Evolutionary conservation across 176 grass and related monocot genomes (phyloP), one percentile per base, ranked within the genome.

Genomic region (Poa pratensis): DNA sequence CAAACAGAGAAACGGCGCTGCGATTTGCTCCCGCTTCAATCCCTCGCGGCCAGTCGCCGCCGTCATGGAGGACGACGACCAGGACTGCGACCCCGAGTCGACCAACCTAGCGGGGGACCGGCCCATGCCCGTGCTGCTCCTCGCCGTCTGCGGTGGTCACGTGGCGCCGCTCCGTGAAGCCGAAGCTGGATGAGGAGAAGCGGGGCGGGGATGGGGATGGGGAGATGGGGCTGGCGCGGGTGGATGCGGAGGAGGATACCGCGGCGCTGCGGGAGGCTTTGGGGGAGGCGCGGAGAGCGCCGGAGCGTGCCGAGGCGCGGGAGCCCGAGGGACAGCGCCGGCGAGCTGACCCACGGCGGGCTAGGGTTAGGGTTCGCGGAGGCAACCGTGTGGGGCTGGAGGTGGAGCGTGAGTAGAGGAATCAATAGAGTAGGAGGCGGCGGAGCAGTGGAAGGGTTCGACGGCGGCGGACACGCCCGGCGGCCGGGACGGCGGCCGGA

Each of bases 121-220:
- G 82, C 23, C 27, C 39, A 28, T 90, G 89, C 81, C 62, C 78
- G 17, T 94, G 89, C 69, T 92, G 88, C 93, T 89, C 86, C 30
- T 48, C 87, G 11, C 68, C 78, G 37, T 72, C 85, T n/a, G 9
- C 50, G 57, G 65, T 35, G 16, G 75, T 62, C 45, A 64, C 42
- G 28, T 90, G 89, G 91, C 91, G 94, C 54, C 88, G 93, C 35
- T 95, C 87, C 18, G 86, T 95, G 83, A 98, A 95, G 90, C 89
- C 91, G 77, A 95, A 87, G 86, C 81, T 90, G 14, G 93, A 57
- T 16, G 84, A 1, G 69, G 35, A 82, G 71, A 19, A 20, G 60
- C 15, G 68, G 37, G n/a, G 8, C 3, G 16, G 27, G 64, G 27
- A 1, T 7, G 69, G 69, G 39, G 27, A 32, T 16, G 69, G n/a